Evolutionary conservation across 257 asterid species (phyloP), one percentile per base, ranked within the genome.

Genomic region (Orobanche coerulescens): DNA sequence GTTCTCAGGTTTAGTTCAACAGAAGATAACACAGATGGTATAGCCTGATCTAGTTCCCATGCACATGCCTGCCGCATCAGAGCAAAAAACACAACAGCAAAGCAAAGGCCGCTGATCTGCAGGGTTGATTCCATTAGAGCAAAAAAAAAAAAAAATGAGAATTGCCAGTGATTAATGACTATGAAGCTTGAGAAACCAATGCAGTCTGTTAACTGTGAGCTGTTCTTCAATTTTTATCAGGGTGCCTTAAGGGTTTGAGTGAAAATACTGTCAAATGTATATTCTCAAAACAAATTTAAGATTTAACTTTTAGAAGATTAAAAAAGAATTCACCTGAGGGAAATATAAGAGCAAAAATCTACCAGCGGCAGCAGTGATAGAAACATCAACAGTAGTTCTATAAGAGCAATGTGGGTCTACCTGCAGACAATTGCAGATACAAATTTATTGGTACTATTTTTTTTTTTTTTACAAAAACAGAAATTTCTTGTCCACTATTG

Each of bases 331-430:
- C n/a, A 89, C 97, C 99, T 89, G 78, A 56, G 92, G 68, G 73
- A 80, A 80, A 68, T 89, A 93, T 73, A 89, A 58, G 74, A 93
- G 87, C 75, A 83, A 81, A 79, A 93, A 93, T 81, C 99, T 81
- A 53, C 90, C 81, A 64, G 94, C 85, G 72, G 95, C 85, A 61
- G 82, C 81, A 50, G 85, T 66, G 58, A 80, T 8, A 69, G 94
- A 80, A 72, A 83, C 81, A 49, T 81, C 69, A 67, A 86, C 10
- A 62, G 87, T 77, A 68, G 81, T 72, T 76, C 55, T 75, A 73
- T 92, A 92, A n/a, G 98, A 88, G 78, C 98, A 92, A 78, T 88
- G 98, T 46, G 98, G 98, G 77, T 92, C 98, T 54, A 86, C 81
- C 98, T 92, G 84, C 76, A 86, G 25, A 61, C 51, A 69, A 66